These are phyloP conservation scores for Phialophora chinensis DNA, from an alignment of 2,329 filamentous ascomycete genomes.

Conservation along the genomic window DNA sequence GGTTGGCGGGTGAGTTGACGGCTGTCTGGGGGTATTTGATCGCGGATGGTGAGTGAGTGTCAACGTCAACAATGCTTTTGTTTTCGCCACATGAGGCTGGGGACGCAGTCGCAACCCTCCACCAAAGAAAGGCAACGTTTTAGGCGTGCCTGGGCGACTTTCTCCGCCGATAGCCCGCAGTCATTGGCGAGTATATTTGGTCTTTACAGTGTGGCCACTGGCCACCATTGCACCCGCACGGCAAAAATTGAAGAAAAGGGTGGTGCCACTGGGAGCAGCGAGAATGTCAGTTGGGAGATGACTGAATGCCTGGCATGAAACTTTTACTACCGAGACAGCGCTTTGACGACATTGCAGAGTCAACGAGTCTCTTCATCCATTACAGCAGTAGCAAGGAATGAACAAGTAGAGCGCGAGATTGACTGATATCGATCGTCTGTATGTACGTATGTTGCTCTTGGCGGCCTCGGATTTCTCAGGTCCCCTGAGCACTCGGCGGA, in stretches of 20 bases:
- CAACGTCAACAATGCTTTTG: conserved; percentile 19
- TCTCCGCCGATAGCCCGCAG: background rate
- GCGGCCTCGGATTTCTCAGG: background rate
- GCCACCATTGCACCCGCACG: background rate
- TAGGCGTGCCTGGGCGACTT: background rate
- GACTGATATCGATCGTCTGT: background rate
- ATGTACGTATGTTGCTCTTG: conserved; percentile 12
- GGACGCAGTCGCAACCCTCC: background rate
- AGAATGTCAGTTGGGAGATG: background rate
- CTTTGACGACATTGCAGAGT: background rate
- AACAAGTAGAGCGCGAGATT: background rate
- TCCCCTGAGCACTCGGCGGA: conserved; percentile 4
- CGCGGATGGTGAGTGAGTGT: too few species aligned
- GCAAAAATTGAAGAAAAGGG: conserved; percentile 7
- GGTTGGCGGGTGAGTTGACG: conserved; percentile 11
- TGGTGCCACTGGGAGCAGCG: conserved; percentile 4
- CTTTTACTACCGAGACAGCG: background rate
- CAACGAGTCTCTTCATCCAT: background rate
- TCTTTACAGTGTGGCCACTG: conserved; percentile 12
- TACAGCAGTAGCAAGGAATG: background rate
- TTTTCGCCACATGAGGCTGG: conserved; percentile 12
- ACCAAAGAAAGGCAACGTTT: background rate
- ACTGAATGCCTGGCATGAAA: background rate
- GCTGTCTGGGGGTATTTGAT: conserved; percentile 12
- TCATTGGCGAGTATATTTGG: conserved; percentile 24